A percentile compares a stretch with the other conserved stretches of the same genome.
Conservation (phyloP, 73 alveolate species). For the Paramecium caudatum region DNA sequence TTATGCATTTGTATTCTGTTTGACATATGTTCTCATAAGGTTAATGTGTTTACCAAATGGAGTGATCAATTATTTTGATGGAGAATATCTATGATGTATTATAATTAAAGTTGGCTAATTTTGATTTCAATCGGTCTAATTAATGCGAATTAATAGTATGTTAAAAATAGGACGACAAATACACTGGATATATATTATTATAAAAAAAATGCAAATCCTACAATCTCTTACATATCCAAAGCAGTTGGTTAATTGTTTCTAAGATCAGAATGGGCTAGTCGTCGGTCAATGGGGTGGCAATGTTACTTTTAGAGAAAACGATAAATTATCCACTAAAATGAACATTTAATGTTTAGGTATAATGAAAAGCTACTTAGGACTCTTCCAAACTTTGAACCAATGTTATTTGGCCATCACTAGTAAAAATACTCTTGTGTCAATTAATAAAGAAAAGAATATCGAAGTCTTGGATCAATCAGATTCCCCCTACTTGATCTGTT, state of each 20-base stretch:
- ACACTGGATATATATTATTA: not conserved
- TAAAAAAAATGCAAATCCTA: not conserved
- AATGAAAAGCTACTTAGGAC: not conserved
- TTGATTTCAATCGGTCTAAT: not conserved
- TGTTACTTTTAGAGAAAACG: not conserved
- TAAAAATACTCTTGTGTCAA: not conserved
- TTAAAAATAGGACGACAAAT: not conserved
- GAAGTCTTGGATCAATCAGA: not conserved
- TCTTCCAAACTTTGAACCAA: not conserved
- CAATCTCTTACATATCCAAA: not conserved
- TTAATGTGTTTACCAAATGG: conserved; percentile 51
- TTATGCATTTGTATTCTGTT: conserved; percentile 5
- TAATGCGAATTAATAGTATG: not conserved
- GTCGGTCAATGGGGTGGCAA: conserved; percentile 32
- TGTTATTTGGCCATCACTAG: not conserved
- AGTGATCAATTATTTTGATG: conserved; percentile 26
- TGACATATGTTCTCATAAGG: conserved; percentile 29
- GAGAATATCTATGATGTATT: conserved; percentile 44
- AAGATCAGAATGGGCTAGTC: not conserved
- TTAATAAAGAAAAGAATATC: not conserved
- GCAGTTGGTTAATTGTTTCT: not conserved
- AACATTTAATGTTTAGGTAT: not conserved
- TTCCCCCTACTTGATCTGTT: conserved; percentile 2
- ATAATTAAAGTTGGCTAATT: too few species aligned
- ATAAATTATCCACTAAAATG: not conserved